A percentile compares a stretch with the other conserved stretches of the same genome.
These are phyloP conservation scores for Patellaria atrata DNA, from an alignment of 495 filamentous ascomycete genomes.

Conservation along the genomic window DNA sequence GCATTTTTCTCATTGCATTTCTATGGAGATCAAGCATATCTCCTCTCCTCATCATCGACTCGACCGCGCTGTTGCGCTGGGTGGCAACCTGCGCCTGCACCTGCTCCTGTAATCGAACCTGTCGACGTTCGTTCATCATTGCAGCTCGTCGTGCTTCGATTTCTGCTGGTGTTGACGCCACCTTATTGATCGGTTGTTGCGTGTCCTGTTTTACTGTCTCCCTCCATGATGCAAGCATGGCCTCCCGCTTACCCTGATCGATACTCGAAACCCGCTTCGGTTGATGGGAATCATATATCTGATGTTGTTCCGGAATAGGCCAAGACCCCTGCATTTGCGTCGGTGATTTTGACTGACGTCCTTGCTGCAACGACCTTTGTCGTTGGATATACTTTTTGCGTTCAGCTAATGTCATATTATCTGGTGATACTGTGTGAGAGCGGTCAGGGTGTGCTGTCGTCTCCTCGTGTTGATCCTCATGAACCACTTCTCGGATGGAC, in stretches of 20 bases:
- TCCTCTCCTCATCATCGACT: slow-evolving; percentile 61
- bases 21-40: slow-evolving; percentile 65
- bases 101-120: slow-evolving; percentile 32
- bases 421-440: slow-evolving; percentile 31
- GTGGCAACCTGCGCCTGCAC: slow-evolving; percentile 27
- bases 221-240: slow-evolving; percentile 61
- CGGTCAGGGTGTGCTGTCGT: slow-evolving; percentile 8
- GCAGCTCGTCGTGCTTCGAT: slow-evolving; percentile 29
- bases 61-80: slow-evolving; percentile 39
- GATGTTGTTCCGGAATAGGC: slow-evolving; percentile 8
- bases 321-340: slow-evolving; percentile 15
- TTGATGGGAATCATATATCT: slow-evolving; percentile 49
- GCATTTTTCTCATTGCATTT: slow-evolving; percentile 72
- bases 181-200: slow-evolving; percentile 27
- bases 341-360: slow-evolving; percentile 12
- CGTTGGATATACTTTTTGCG: slow-evolving; percentile 41
- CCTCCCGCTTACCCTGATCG: slow-evolving; percentile 36
- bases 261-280: slow-evolving; percentile 34
- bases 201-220: slow-evolving; percentile 54
- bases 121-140: slow-evolving; percentile 37
- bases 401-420: slow-evolving; percentile 62
- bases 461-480: slow-evolving; percentile 3
- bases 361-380: slow-evolving; percentile 15
- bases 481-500: neutral
- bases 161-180: too few relatives aligned